A percentile compares a stretch with the other conserved stretches of the same genome.
These are phyloP conservation scores for Ballota nigra DNA, from an alignment of 257 asterid species.

Conservation along the genomic window DNA sequence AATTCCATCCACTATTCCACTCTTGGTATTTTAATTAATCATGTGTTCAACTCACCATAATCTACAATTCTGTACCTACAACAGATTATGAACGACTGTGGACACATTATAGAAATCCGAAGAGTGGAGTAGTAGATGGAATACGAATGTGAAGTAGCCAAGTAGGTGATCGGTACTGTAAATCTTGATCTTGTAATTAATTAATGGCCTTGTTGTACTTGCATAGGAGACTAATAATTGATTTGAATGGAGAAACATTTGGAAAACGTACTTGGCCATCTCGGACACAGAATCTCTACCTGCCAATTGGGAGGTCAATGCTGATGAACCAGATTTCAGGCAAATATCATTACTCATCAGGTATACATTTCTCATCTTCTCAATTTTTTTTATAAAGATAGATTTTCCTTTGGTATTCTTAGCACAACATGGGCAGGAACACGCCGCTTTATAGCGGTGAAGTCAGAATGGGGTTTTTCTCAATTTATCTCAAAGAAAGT, in stretches of 20 bases:
- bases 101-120: too few relatives aligned
- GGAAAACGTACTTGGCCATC: background rate
- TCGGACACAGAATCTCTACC: background rate
- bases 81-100: too few relatives aligned
- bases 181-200: background rate
- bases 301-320: slow-evolving; percentile 22
- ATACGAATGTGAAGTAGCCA: too few relatives aligned
- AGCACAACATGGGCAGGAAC: background rate
- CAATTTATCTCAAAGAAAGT: slow-evolving; percentile 14
- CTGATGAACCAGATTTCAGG: background rate
- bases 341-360: slow-evolving; percentile 18
- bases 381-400: too few relatives aligned
- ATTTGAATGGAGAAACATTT: background rate
- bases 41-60: too few relatives aligned
- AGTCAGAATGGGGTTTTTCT: slow-evolving; percentile 25
- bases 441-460: slow-evolving; percentile 16
- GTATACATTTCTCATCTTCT: background rate
- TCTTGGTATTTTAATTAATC: too few relatives aligned
- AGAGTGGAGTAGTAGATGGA: too few relatives aligned
- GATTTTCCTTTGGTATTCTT: background rate
- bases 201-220: background rate
- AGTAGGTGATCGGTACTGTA: too few relatives aligned
- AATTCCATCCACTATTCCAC: too few relatives aligned
- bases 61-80: too few relatives aligned
- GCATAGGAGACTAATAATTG: slow-evolving; percentile 16